Base-by-base conservation (phyloP, 1,284 basidiomycete species). In the Moniliella sp. region DNA sequence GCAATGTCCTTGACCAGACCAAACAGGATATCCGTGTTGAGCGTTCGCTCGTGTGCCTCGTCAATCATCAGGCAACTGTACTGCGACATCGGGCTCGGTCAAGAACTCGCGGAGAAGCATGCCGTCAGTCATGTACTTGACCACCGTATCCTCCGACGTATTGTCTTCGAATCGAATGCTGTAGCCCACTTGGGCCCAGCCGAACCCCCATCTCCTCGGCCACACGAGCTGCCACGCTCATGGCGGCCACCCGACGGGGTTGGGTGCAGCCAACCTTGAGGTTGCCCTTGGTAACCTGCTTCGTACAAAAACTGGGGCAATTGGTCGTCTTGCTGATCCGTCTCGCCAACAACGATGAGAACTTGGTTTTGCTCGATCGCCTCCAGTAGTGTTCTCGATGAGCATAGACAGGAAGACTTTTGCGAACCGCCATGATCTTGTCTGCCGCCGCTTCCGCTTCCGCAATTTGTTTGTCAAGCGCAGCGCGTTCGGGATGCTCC, bases 151-250 rank as follows among this genome's bases (percentile, higher is more conserved):
- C 84, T 94, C 84, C 63, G 81, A 88, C 7, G 91, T 97, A 62
- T 84, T 91, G 62, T 99, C 88, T 63, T 97, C 91, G 65, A 99
- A 99, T 19, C 91, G 81, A 49, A 99, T 97, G 18, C 48, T 54
- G 63, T 97, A 99, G 10, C 91, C 91, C 39, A 94, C 88, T 63
- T 94, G 86, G 78, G 2, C 91, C 91, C 14, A 99, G 74, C 55
- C 91, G 78, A 4, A 76, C 78, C 3, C 86, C 91, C 76, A 97
- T 83, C 64, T 99, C 91, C 43, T 97, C 91, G 0, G 88, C 88
- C 3, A 99, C 91, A 65, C 91, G 84, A 3, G 84, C 83, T 1
- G 91, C 91, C 30, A 99, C 91, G 28, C 81, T 88, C 91, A 97
- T 97, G 18, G 91, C 91, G 3, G 91, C 91, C 9, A 99, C 91